Conservation (phyloP, 1,139 yeast species). For the Debaryomyces sp. region DNA sequence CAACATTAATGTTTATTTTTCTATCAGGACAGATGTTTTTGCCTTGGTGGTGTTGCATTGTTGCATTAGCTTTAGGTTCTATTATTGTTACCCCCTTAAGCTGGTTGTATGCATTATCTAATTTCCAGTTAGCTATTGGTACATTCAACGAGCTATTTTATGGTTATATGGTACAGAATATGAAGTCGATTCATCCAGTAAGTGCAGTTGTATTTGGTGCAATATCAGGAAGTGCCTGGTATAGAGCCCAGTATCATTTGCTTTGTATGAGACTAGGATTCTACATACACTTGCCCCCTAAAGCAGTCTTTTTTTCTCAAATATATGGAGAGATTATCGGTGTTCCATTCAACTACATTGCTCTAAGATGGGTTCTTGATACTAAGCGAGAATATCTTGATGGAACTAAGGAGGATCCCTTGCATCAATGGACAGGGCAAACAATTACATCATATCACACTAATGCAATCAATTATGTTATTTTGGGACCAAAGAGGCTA, state of each 20-base stretch:
- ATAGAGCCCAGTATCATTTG: constrained; percentile 51
- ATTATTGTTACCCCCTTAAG: constrained; percentile 51
- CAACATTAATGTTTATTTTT: constrained; percentile 35
- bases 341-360: constrained; percentile 50
- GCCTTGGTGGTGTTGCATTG: constrained; percentile 52
- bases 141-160: constrained; percentile 53
- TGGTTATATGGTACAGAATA: constrained; percentile 45
- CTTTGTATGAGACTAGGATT: constrained; percentile 53
- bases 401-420: constrained; percentile 44
- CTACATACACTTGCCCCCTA: constrained; percentile 52
- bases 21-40: constrained; percentile 44
- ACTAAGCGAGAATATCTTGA: constrained; percentile 40
- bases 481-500: constrained; percentile 48
- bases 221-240: constrained; percentile 57
- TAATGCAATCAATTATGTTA: constrained; percentile 53
- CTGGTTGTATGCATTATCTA: constrained; percentile 53
- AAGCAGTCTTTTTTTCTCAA: constrained; percentile 49
- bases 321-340: constrained; percentile 54
- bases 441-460: constrained; percentile 42
- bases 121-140: constrained; percentile 54
- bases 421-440: constrained; percentile 59
- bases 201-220: constrained; percentile 54
- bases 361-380: constrained; percentile 47
- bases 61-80: constrained; percentile 46
- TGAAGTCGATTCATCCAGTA: constrained; percentile 42